These are phyloP conservation scores for Eucalyptus sideroxylon DNA, from an alignment of 345 rosid species.

Conservation along the genomic window DNA sequence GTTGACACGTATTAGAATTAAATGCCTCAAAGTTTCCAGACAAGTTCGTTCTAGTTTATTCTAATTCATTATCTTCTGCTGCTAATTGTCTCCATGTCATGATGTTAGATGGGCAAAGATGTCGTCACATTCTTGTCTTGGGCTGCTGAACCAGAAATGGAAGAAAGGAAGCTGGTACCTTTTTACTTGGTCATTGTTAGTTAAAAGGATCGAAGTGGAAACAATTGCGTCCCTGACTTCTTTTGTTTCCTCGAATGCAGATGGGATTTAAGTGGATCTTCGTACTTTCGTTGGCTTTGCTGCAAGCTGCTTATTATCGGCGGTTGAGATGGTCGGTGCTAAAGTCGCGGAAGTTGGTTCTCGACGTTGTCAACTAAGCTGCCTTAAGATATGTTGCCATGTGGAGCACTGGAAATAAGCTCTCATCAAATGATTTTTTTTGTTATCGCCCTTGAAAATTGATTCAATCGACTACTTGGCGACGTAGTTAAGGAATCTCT, in stretches of 20 bases:
- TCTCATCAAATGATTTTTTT: neutral
- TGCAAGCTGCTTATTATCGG: constrained; percentile 90
- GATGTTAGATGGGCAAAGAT: constrained; percentile 93
- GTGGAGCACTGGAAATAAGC: neutral
- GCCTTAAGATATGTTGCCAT: neutral
- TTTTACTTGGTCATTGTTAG: neutral
- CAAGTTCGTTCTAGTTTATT: neutral
- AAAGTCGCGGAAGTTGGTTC: constrained; percentile 80
- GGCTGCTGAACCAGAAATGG: constrained; percentile 99
- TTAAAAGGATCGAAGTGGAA: neutral
- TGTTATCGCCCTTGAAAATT: neutral
- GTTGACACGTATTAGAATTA: constrained; percentile 2
- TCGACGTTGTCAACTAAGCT: constrained; percentile 80
- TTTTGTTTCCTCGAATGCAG: constrained; percentile 13
- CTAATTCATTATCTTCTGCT: neutral
- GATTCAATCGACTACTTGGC: neutral
- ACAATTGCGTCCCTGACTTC: neutral
- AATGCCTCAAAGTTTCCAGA: neutral
- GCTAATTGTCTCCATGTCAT: neutral
- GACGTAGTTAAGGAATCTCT: neutral
- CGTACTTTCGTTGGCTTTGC: constrained; percentile 78
- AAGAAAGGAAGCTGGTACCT: constrained; percentile 91
- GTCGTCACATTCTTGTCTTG: constrained; percentile 82
- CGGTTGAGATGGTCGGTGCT: constrained; percentile 89
- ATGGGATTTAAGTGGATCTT: constrained; percentile 99